Conservation (phyloP, 1,139 yeast genomes). For the Torulaspora globosa region DNA sequence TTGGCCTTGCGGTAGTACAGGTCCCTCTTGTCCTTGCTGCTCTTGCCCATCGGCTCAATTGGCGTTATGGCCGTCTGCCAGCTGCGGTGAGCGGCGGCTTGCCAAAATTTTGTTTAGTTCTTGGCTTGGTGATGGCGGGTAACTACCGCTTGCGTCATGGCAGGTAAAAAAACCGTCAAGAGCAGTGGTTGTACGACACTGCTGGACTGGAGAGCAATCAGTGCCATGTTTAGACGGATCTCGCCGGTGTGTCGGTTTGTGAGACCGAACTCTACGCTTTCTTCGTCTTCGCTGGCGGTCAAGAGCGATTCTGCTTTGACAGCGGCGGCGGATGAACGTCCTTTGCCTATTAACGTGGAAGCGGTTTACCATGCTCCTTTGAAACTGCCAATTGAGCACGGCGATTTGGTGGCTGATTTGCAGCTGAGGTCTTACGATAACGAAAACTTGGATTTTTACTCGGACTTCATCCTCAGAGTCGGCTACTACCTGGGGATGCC, state of each 20-base stretch:
- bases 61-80: neutral
- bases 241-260: neutral
- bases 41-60: constrained; percentile 69
- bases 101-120: neutral
- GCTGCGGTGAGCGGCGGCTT: neutral
- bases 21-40: constrained; percentile 93
- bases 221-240: neutral
- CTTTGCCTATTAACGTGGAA: constrained; percentile 79
- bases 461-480: constrained; percentile 84
- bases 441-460: constrained; percentile 65
- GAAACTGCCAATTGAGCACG: constrained; percentile 61
- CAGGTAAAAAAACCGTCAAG: neutral
- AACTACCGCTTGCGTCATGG: neutral
- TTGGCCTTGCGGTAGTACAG: constrained; percentile 86
- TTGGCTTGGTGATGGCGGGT: neutral
- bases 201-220: neutral
- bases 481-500: constrained; percentile 90
- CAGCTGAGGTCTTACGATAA: constrained; percentile 70
- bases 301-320: neutral
- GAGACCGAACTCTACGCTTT: neutral
- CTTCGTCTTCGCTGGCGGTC: neutral
- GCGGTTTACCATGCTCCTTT: constrained; percentile 80
- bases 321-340: constrained; percentile 38
- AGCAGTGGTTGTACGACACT: neutral
- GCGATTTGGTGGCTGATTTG: constrained; percentile 67